phyloP scores from a whole-genome alignment of 2,329 filamentous ascomycete genomes.

The Verticillium albo-atrum region DNA sequence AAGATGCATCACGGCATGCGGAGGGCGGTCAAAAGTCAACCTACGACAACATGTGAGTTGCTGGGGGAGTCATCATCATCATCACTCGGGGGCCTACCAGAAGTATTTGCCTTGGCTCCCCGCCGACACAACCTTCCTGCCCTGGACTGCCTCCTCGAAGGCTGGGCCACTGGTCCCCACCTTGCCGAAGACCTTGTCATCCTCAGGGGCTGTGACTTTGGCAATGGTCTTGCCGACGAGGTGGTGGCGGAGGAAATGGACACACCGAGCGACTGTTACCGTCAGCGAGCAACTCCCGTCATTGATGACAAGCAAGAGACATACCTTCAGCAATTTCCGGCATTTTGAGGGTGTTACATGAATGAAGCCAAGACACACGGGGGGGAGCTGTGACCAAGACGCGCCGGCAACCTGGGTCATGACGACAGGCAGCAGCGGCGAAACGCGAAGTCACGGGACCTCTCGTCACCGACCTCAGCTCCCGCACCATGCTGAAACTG shows the following conservation, averaged over 20 bases:
- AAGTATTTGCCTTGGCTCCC: conserved; percentile 97
- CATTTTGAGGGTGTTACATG: conserved; percentile 36
- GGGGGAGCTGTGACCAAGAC: not conserved
- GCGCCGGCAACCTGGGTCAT: not conserved
- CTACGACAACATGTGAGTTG: conserved; percentile 15
- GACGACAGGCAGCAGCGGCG: not conserved
- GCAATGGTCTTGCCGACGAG: conserved; percentile 79
- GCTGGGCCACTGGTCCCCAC: conserved; percentile 73
- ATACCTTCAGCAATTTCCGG: conserved; percentile 61
- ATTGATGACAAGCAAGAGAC: too few relatives aligned
- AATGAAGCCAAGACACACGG: not conserved
- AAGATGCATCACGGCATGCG: conserved; percentile 86
- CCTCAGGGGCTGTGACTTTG: conserved; percentile 67
- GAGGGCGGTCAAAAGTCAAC: conserved; percentile 62
- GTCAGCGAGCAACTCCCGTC: too few relatives aligned
- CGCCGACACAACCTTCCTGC: conserved; percentile 65
- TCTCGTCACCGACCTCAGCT: not conserved
- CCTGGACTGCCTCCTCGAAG: conserved; percentile 69
- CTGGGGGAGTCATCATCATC: not conserved
- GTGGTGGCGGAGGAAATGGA: conserved; percentile 77
- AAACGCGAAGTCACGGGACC: conserved; percentile 23
- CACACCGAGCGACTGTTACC: conserved; percentile 65
- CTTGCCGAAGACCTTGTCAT: conserved; percentile 86
- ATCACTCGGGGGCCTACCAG: conserved; percentile 54
- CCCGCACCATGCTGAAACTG: not conserved